Base-by-base conservation (phyloP, 768 basidiomycete genomes). In the Boletus pseudopeckii region DNA sequence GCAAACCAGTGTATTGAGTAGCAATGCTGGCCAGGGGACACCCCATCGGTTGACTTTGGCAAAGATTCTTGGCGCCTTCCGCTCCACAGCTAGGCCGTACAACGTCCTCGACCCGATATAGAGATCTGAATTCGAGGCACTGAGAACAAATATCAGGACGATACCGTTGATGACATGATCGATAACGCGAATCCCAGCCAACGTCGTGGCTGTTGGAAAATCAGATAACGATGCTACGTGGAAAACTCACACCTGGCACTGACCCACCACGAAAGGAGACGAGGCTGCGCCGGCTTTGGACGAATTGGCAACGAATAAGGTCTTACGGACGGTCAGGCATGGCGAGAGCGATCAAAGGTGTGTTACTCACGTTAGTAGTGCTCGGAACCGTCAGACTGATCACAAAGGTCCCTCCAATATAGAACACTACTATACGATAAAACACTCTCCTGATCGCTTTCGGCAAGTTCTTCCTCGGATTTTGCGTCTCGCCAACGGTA, bases 1-100 rank as follows among this genome's bases (percentile, higher is more conserved):
- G 60, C 83, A 83, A 68, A 86, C 82, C 5, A 67, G 52, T 1
- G 79, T 80, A 65, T 83, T 85, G 18, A 83, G 55, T 13, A 79
- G 66, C 38, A 85, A 70, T 6, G 82, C 71, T n/a, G 33, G 55
- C 49, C 52, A 54, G 28, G 70, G 70, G 18, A 71, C 70, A 42
- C 71, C 72, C 54, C 68, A 53, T 5, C 64, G 56, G 53, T 72
- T 68, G 30, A 72, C 75, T 42, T 63, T 62, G 33, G 68, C 66
- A 49, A 78, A 74, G 34, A 78, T 69, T 34, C 61, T 62, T 30
- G 79, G 77, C 11, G 77, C 74, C 62, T 81, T 75, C 32, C 75
- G 74, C 56, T 79, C 78, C 18, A 76, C 64, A 9, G 76, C 76
- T 4, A 79, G 66, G 30, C 74, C 75, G 58, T 79, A 79, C 15